Evolutionary conservation across 2,329 filamentous ascomycete species (phyloP), one percentile per base, ranked within the genome.

Genomic region (Fusarium stilboides): DNA sequence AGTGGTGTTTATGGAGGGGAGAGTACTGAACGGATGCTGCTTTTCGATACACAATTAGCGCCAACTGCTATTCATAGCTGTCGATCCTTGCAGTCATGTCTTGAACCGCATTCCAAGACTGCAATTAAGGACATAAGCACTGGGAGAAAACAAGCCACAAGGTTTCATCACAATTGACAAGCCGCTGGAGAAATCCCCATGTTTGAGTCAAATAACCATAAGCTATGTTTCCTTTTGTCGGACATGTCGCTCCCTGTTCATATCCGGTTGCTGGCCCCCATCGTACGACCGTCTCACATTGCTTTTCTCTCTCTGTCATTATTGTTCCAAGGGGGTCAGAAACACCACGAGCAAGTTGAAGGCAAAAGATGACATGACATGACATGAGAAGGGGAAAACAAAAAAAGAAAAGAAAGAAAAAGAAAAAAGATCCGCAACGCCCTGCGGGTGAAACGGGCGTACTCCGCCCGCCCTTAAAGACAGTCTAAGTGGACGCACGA

Each of bases 11-110:
- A 52, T 65, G 40, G 45, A 51, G 24, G 56, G 26, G 22, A 57
- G 15, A 43, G 40, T 37, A 52, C 42, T 36, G 26, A 46, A 26
- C 24, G 49, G 51, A 49, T 69, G 62, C 31, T 55, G 52, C 53
- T 51, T 63, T 53, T 70, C 39, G 57, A 60, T 43, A 56, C 60
- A 62, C 44, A 19, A 45, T 36, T 67, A 68, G 67, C 62, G 54
- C 47, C 57, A 36, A 70, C 53, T 40, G 20, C 62, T 69, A 67
- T 70, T 63, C 62, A 62, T 67, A 69, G 66, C 33, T 20, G 65
- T 58, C 53, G 62, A 68, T 69, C 67, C 51, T 45, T 36, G 31
- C 44, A 52, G 13, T 39, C 39, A 53, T 42, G 39, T 37, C 42
- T 57, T 52, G 24, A 37, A 49, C 50, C 31, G 34, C 57, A 61